A percentile compares a stretch with the other conserved stretches of the same genome.
Conservation (phyloP, 2,329 filamentous ascomycete species). For the Penicillium verrucosum region DNA sequence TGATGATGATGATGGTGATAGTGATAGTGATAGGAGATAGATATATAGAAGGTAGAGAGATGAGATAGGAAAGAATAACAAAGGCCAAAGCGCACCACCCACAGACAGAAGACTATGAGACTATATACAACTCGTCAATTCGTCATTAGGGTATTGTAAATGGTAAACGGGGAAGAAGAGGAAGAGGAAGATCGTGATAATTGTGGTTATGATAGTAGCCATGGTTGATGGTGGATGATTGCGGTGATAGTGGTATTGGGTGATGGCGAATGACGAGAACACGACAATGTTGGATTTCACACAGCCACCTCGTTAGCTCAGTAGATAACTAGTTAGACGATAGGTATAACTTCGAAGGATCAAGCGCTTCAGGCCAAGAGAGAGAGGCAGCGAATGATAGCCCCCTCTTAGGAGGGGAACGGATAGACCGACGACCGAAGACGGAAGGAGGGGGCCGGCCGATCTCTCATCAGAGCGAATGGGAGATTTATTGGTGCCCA, state of each 20-base stretch:
- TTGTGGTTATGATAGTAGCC: neutral
- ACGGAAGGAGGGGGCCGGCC: neutral
- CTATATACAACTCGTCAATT: constrained; percentile 7
- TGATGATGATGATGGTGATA: neutral
- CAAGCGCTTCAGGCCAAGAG: neutral
- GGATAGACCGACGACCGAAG: neutral
- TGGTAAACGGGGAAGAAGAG: neutral
- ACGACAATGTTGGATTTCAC: neutral
- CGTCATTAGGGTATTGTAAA: neutral
- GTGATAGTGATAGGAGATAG: neutral
- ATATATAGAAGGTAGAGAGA: neutral
- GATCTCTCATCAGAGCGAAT: neutral
- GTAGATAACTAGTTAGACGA: neutral
- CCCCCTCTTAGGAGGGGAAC: too few species aligned
- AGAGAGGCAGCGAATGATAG: neutral
- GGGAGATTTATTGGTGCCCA: neutral
- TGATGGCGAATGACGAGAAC: neutral
- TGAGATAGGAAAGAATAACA: neutral
- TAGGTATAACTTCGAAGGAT: neutral
- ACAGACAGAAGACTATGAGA: neutral
- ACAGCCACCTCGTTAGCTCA: neutral
- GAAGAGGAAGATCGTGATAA: neutral
- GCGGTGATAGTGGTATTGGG: neutral
- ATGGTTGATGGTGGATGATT: too few species aligned
- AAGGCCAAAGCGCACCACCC: neutral